A percentile compares a stretch with the other conserved stretches of the same genome.
Conservation (phyloP, 2,329 filamentous ascomycete genomes). For the Tolypocladium pustulatum region DNA sequence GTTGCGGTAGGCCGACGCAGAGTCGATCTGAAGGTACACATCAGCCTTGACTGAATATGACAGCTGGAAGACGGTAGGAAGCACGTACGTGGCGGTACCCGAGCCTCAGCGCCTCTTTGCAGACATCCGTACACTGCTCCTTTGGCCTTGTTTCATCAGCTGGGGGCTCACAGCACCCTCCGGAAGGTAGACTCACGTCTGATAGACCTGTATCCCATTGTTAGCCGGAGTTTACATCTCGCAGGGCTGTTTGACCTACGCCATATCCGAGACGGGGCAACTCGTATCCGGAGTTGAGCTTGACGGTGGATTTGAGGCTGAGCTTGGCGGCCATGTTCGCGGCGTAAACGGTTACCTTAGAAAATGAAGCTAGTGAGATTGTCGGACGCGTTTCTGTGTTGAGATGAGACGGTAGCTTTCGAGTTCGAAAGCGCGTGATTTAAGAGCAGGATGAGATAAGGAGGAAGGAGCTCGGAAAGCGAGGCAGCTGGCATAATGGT, state of each 20-base stretch:
- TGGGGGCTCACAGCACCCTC: background rate
- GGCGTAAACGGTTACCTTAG: too few relatives aligned
- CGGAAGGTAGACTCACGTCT: slow-evolving; percentile 30
- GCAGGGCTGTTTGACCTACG: slow-evolving; percentile 23
- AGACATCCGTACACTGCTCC: slow-evolving; percentile 22
- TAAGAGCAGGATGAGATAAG: background rate
- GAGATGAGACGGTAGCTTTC: background rate
- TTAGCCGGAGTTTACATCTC: background rate
- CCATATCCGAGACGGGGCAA: slow-evolving; percentile 44
- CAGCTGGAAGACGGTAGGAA: background rate
- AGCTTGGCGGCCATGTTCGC: slow-evolving; percentile 34
- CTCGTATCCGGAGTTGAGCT: slow-evolving; percentile 44
- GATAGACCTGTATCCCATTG: slow-evolving; percentile 32
- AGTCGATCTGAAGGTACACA: slow-evolving; percentile 33
- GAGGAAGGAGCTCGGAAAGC: background rate
- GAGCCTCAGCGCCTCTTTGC: slow-evolving; percentile 33
- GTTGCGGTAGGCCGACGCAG: slow-evolving; percentile 40
- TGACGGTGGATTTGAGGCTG: slow-evolving; percentile 34
- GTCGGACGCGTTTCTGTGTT: background rate
- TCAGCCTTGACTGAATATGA: background rate
- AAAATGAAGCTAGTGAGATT: slow-evolving; percentile 7
- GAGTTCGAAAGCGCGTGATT: background rate
- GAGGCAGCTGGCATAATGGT: background rate
- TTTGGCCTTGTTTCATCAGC: slow-evolving; percentile 12
- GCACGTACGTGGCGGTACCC: slow-evolving; percentile 42